Percentiles rank a stretch among this genome's conserved stretches.
Conservation (phyloP, 176 grass and related monocot genomes). For the Cocos nucifera region DNA sequence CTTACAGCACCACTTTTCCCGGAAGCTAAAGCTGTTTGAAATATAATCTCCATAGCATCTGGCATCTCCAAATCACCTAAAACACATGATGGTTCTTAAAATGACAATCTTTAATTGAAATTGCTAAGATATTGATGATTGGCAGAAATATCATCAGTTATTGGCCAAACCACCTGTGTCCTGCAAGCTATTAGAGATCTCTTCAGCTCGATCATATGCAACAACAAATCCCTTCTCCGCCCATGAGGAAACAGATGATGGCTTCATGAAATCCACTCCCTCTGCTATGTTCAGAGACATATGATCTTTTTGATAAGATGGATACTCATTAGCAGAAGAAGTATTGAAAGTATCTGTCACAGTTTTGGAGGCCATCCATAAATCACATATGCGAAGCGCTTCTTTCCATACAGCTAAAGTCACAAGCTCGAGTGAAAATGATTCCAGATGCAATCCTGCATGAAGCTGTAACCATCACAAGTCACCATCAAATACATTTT, state of each 20-base stretch:
- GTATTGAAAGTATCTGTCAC: conserved; percentile 10
- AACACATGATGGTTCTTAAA: conserved; percentile 14
- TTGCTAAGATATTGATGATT: not conserved
- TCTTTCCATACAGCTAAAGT: conserved; percentile 58
- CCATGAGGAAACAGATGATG: conserved; percentile 34
- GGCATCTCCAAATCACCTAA: conserved; percentile 60
- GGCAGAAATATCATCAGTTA: conserved; percentile 2
- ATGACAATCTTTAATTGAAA: conserved; percentile 7
- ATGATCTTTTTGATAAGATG: conserved; percentile 9
- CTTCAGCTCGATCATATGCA: conserved; percentile 61
- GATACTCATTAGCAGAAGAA: conserved; percentile 12
- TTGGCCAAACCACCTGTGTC: conserved; percentile 34
- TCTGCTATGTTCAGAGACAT: conserved; percentile 19
- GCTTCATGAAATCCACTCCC: conserved; percentile 37
- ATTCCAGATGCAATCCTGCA: conserved; percentile 44
- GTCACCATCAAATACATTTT: not conserved
- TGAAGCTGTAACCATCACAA: conserved; percentile 29
- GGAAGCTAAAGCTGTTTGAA: conserved; percentile 50
- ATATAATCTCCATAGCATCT: conserved; percentile 68
- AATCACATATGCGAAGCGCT: conserved; percentile 33
- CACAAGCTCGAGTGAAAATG: conserved; percentile 57
- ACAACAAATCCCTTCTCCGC: conserved; percentile 56
- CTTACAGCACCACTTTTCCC: conserved; percentile 57
- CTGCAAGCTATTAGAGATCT: conserved; percentile 40
- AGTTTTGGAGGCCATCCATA: conserved; percentile 25